Evolutionary conservation across 352 stramenopile species (phyloP).

Genomic region (Phytopythium ostracodes): DNA sequence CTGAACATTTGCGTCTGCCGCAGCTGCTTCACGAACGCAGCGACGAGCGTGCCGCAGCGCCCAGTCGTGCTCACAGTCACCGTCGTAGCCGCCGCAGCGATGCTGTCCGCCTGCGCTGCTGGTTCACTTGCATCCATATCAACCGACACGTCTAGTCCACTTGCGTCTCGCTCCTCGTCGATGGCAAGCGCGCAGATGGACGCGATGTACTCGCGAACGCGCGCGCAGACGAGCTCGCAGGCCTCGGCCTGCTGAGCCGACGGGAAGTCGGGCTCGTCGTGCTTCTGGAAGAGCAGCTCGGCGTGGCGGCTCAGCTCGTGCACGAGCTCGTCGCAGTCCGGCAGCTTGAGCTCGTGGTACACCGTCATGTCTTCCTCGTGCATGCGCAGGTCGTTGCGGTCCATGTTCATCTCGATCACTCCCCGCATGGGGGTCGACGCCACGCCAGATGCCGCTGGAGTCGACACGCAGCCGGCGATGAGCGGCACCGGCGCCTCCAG

Average conservation of each 20-base stretch:
- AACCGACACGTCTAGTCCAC: not conserved
- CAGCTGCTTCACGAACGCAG: conserved; percentile 60
- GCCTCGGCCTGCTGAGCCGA: conserved; percentile 67
- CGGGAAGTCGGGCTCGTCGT: conserved; percentile 52
- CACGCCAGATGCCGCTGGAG: conserved; percentile 32
- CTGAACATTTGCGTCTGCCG: conserved; percentile 85
- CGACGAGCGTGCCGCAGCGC: conserved; percentile 45
- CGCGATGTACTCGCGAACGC: conserved; percentile 60
- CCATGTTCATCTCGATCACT: conserved; percentile 83
- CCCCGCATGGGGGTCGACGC: conserved; percentile 53
- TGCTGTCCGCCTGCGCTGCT: too few species aligned
- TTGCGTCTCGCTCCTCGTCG: conserved; percentile 18
- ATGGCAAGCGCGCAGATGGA: conserved; percentile 53
- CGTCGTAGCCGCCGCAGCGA: not conserved
- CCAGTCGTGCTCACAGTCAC: conserved; percentile 7
- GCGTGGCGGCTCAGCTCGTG: conserved; percentile 63
- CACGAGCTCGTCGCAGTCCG: conserved; percentile 63
- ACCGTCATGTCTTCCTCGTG: conserved; percentile 68
- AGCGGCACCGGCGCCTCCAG: conserved; percentile 73
- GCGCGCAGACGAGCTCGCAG: conserved; percentile 59
- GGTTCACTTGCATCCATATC: too few species aligned
- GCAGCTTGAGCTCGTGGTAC: conserved; percentile 77
- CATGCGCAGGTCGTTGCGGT: conserved; percentile 72
- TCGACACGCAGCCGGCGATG: conserved; percentile 71
- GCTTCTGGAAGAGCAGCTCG: conserved; percentile 49